Base-by-base conservation (phyloP, 2,329 filamentous ascomycete species). In the Aspergillus pseudoterreus region DNA sequence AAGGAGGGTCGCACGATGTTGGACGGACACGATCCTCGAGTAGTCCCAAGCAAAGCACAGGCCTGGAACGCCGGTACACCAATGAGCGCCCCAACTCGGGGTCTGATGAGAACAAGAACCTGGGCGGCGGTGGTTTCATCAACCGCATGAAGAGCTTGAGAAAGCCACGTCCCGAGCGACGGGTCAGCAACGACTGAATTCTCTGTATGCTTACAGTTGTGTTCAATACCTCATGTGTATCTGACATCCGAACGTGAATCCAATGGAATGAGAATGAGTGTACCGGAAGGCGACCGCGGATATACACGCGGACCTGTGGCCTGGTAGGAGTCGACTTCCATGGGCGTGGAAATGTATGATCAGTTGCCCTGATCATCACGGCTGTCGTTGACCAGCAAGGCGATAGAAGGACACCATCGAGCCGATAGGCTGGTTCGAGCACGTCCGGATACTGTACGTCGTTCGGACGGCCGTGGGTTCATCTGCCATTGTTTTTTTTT, bases 61-160 rank as follows among this genome's bases (percentile, higher is more conserved):
- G 60, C 1, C 72, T 90, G 6, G 86, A 90, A 71, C 80, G 87
- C 59, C 81, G 85, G 59, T 70, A 78, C 2, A 90, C 87, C 4
- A 75, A 79, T 14, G 86, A 88, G 55, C 64, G 67, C 46, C 50
- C 58, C 24, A 58, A 58, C 47, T 45, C 54, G 30, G 57, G 61
- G 52, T 59, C 57, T 50, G 69, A 68, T 57, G 71, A 69, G 50
- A 75, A 76, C 17, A 67, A 52, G 76, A 74, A 36, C 71, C 70
- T 57, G 66, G 68, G 59, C 68, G 72, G 59, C 44, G 81, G 81
- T 43, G 87, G 88, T 2, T 85, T 95, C 56, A 69, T 95, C 55
- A 88, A 82, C 47, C 82, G 90, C 49, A 89, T 94, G 75, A 91
- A 89, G 80, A 90, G 86, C 71, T 74, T 94, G 71, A 92, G 85